Conservation (phyloP, 306 rosid genomes). For the Neltuma alba region DNA sequence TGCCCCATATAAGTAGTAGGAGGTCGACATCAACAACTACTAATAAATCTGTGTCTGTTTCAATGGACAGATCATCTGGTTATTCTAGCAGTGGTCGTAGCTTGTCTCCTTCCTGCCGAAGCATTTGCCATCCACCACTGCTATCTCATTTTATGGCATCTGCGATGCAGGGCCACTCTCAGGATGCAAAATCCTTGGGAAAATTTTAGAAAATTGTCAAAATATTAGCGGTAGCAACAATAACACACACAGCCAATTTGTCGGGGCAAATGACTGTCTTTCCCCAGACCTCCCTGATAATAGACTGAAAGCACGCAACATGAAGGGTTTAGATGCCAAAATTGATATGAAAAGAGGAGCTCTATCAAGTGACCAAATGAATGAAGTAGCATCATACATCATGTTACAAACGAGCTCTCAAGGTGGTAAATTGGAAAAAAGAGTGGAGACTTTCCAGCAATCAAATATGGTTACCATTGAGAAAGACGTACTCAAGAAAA, state of each 20-base stretch:
- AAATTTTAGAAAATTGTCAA: conserved; percentile 43
- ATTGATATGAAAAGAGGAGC: conserved; percentile 42
- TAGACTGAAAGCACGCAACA: conserved; percentile 43
- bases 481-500: conserved; percentile 43
- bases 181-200: conserved; percentile 43
- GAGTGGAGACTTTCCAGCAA: conserved; percentile 43
- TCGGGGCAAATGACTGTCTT: conserved; percentile 41
- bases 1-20: conserved; percentile 47
- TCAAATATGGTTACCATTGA: conserved; percentile 36
- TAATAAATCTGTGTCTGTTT: conserved; percentile 55
- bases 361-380: conserved; percentile 25
- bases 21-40: conserved; percentile 58
- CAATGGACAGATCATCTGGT: conserved; percentile 57
- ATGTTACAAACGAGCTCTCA: conserved; percentile 37
- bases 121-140: conserved; percentile 51
- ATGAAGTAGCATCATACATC: conserved; percentile 42
- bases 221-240: conserved; percentile 35
- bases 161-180: conserved; percentile 40
- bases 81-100: conserved; percentile 52
- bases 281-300: conserved; percentile 40
- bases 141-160: conserved; percentile 55
- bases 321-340: conserved; percentile 35
- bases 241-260: conserved; percentile 41
- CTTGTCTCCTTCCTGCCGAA: conserved; percentile 60
- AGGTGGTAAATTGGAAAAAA: conserved; percentile 44